These are phyloP conservation scores for Clavariopsis aquatica DNA, from an alignment of 495 filamentous ascomycete species.

Conservation along the genomic window DNA sequence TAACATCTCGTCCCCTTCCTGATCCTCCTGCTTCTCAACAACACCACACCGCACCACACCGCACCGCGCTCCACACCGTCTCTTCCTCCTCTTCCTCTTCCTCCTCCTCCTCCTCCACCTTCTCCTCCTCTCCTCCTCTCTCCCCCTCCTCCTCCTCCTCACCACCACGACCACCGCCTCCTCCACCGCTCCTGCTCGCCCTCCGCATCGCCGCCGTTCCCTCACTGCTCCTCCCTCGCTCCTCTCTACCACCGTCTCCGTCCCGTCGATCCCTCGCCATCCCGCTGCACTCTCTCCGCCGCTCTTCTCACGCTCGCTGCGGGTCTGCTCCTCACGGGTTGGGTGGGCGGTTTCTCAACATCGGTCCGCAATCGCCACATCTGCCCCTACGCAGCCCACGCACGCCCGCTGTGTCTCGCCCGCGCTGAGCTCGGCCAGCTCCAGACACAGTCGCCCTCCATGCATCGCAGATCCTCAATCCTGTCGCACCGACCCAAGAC, in stretches of 20 bases:
- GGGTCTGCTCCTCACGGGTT: neutral
- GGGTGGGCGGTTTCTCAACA: too few species aligned
- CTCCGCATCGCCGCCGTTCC: too few species aligned
- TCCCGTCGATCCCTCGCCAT: too few species aligned
- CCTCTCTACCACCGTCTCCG: too few species aligned
- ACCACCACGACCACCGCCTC: too few species aligned
- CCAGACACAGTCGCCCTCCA: slow-evolving; percentile 10
- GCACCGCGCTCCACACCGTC: too few species aligned
- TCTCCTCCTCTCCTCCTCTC: neutral
- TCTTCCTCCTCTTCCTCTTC: too few species aligned
- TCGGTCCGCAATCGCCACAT: neutral
- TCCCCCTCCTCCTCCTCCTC: neutral
- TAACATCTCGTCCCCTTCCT: neutral
- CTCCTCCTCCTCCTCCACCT: neutral
- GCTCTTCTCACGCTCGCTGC: too few species aligned
- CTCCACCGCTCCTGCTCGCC: neutral
- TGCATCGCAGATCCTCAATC: slow-evolving; percentile 27
- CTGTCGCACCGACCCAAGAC: slow-evolving; percentile 36
- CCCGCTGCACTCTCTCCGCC: too few species aligned
- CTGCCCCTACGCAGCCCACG: neutral
- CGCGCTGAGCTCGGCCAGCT: neutral
- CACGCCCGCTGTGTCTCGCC: neutral
- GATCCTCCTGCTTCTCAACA: too few species aligned
- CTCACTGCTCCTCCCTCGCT: too few species aligned
- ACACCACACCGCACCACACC: too few species aligned